Conservation (phyloP, 805 yeast genomes). For the Ogataea ganodermae region DNA sequence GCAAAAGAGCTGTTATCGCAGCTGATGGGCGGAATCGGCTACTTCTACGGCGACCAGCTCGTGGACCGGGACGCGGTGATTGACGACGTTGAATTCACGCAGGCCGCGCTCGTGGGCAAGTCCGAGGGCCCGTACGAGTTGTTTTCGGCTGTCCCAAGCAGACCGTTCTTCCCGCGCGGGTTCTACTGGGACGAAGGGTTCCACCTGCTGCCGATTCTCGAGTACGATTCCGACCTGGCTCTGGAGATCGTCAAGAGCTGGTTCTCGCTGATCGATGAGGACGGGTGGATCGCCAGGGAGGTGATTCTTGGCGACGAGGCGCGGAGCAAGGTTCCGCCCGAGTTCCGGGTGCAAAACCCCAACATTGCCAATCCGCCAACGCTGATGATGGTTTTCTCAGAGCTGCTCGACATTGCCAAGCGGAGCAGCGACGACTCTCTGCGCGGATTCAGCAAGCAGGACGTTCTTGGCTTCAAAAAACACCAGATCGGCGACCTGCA, state of each 20-base stretch:
- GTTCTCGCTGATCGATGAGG: constrained; percentile 81
- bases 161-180: constrained; percentile 95
- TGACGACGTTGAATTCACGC: constrained; percentile 70
- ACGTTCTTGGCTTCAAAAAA: constrained; percentile 26
- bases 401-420: constrained; percentile 51
- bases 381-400: constrained; percentile 69
- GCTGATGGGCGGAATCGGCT: constrained; percentile 86
- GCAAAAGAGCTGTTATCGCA: constrained; percentile 82
- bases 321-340: constrained; percentile 80
- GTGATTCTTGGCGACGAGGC: constrained; percentile 92
- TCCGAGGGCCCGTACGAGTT: constrained; percentile 77
- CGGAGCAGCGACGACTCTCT: constrained; percentile 9
- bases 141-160: constrained; percentile 84
- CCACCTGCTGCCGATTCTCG: constrained; percentile 78
- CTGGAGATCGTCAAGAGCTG: constrained; percentile 83
- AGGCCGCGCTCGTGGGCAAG: constrained; percentile 48
- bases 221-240: constrained; percentile 80
- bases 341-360: constrained; percentile 84
- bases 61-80: constrained; percentile 73
- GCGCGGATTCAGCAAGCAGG: constrained; percentile 23
- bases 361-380: constrained; percentile 96
- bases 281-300: constrained; percentile 97
- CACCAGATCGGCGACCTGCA: constrained; percentile 52
- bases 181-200: constrained; percentile 99
- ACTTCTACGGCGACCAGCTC: constrained; percentile 78